Conservation (phyloP, 1,284 basidiomycete genomes). For the Cronartium quercuum region DNA sequence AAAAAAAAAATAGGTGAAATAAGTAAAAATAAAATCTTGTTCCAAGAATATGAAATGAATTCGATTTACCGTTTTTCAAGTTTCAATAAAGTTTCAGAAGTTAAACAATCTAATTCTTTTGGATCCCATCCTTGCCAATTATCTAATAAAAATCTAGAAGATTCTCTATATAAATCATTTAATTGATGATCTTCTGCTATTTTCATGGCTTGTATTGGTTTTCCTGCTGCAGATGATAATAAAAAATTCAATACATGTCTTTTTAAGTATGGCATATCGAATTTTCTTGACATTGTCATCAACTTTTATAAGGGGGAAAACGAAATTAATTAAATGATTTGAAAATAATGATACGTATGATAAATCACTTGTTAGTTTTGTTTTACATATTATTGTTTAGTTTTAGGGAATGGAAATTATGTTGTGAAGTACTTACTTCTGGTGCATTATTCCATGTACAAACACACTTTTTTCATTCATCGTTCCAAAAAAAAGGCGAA, state of each 20-base stretch:
- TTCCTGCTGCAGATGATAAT: slow-evolving; percentile 79
- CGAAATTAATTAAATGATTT: slow-evolving; percentile 53
- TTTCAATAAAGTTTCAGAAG: slow-evolving; percentile 71
- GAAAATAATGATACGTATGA: slow-evolving; percentile 1
- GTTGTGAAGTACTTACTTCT: not conserved
- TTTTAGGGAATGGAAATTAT: not conserved
- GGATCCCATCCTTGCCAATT: slow-evolving; percentile 59
- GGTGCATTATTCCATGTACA: slow-evolving; percentile 38
- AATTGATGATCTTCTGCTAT: slow-evolving; percentile 56
- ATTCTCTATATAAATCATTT: slow-evolving; percentile 72
- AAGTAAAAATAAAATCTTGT: not conserved
- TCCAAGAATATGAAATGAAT: slow-evolving; percentile 4
- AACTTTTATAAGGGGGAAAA: slow-evolving; percentile 10
- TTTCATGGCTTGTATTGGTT: slow-evolving; percentile 79
- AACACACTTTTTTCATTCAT: slow-evolving; percentile 11
- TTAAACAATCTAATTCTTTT: slow-evolving; percentile 66
- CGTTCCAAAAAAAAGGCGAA: not conserved
- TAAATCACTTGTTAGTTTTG: not conserved
- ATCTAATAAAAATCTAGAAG: slow-evolving; percentile 80
- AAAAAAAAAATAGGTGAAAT: not conserved
- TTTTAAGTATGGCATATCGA: slow-evolving; percentile 72
- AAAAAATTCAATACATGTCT: slow-evolving; percentile 75
- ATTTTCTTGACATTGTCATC: slow-evolving; percentile 77
- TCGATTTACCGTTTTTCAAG: slow-evolving; percentile 68
- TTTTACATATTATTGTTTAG: not conserved